Conservation (phyloP, 2,329 filamentous ascomycete species). For the Neonectria magnoliae region DNA sequence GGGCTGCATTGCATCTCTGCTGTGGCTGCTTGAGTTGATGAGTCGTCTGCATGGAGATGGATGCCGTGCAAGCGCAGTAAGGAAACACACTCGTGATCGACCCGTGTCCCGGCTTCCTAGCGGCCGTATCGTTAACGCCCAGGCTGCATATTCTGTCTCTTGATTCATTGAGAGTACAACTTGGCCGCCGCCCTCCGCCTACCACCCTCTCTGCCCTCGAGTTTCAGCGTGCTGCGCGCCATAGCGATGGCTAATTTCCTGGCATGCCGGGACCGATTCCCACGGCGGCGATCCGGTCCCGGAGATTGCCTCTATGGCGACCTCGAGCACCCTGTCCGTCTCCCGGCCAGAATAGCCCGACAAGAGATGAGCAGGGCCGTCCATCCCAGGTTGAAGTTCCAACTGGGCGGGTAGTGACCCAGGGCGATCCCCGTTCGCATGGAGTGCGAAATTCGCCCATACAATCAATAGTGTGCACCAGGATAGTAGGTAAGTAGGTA, state of each 20-base stretch:
- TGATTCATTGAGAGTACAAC: not conserved
- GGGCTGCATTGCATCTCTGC: slow-evolving; percentile 3
- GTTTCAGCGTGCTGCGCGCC: slow-evolving; percentile 35
- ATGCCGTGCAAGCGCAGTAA: not conserved
- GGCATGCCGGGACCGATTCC: slow-evolving; percentile 31
- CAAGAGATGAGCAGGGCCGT: slow-evolving; percentile 35
- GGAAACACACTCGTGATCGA: slow-evolving; percentile 15
- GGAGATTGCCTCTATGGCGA: slow-evolving; percentile 39
- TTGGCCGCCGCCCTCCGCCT: not conserved
- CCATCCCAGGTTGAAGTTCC: slow-evolving; percentile 36
- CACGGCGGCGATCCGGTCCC: slow-evolving; percentile 37
- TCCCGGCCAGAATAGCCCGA: slow-evolving; percentile 34
- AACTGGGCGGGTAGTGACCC: slow-evolving; percentile 37
- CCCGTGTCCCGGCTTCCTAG: slow-evolving; percentile 5
- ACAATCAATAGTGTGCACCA: not conserved
- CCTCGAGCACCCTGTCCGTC: slow-evolving; percentile 25
- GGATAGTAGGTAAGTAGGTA: not conserved
- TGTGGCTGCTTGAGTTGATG: not conserved
- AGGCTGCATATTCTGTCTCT: slow-evolving; percentile 10
- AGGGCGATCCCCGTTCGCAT: slow-evolving; percentile 33
- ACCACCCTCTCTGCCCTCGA: slow-evolving; percentile 28
- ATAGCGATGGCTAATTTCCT: slow-evolving; percentile 40
- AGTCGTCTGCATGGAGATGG: slow-evolving; percentile 20
- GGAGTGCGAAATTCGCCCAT: slow-evolving; percentile 8
- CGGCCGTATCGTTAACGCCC: not conserved